Evolutionary conservation across 2,329 filamentous ascomycete species (phyloP).

Genomic region (Aspergillus cejpii): DNA sequence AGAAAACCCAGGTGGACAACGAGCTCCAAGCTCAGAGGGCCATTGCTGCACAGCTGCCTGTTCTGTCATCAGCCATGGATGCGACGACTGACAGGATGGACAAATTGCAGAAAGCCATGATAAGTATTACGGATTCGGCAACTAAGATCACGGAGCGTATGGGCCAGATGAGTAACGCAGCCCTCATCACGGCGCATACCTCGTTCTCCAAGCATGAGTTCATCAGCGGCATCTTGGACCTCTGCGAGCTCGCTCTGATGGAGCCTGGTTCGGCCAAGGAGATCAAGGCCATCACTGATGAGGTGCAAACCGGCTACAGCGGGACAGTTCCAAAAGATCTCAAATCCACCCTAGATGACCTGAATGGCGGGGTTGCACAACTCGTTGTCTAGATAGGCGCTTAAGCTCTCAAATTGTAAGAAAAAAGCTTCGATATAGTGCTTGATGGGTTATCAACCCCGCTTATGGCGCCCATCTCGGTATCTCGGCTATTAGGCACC

Average conservation of each 20-base stretch:
- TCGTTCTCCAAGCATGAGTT: not conserved
- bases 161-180: not conserved
- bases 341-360: too few relatives aligned
- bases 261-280: not conserved
- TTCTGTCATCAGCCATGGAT: not conserved
- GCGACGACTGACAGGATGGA: not conserved
- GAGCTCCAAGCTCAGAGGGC: not conserved
- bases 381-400: too few relatives aligned
- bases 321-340: too few relatives aligned
- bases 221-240: not conserved
- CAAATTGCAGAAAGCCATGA: not conserved
- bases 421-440: constrained; percentile 21
- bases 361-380: too few relatives aligned
- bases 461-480: too few relatives aligned
- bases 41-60: not conserved
- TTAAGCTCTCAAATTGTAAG: too few relatives aligned
- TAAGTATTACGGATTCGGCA: not conserved
- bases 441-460: too few relatives aligned
- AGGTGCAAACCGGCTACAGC: too few relatives aligned
- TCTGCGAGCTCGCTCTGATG: not conserved
- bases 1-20: not conserved
- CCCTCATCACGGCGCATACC: not conserved
- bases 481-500: too few relatives aligned
- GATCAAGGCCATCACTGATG: too few relatives aligned
- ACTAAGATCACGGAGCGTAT: not conserved